These are phyloP conservation scores for Cicer arietinum DNA, from an alignment of 306 rosid species.

Conservation along the genomic window DNA sequence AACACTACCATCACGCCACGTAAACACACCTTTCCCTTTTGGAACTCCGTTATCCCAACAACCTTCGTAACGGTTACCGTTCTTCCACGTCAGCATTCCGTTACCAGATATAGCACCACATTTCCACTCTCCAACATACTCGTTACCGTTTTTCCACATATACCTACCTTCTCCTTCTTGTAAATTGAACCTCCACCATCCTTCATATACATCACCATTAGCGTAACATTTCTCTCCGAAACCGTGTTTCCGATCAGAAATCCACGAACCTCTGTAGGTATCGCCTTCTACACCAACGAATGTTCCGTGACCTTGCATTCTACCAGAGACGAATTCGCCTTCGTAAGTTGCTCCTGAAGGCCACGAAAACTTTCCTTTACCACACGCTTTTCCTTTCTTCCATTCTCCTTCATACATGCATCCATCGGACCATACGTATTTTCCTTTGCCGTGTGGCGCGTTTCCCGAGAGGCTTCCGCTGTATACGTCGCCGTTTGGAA, in stretches of 20 bases:
- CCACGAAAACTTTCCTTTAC: conserved; percentile 57
- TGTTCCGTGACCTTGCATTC: conserved; percentile 52
- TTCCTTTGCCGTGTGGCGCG: conserved; percentile 53
- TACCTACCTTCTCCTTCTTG: conserved; percentile 62
- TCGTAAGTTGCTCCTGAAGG: conserved; percentile 61
- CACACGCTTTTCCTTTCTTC: conserved; percentile 52
- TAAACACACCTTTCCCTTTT: conserved; percentile 51
- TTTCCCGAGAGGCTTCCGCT: conserved; percentile 47
- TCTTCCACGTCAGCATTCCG: conserved; percentile 51
- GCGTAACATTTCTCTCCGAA: conserved; percentile 53
- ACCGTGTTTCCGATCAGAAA: conserved; percentile 52
- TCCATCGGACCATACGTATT: conserved; percentile 60
- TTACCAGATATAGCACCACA: conserved; percentile 50
- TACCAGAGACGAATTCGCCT: conserved; percentile 51
- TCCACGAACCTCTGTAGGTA: conserved; percentile 49
- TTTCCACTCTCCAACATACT: conserved; percentile 59
- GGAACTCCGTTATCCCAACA: conserved; percentile 61
- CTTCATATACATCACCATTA: conserved; percentile 59
- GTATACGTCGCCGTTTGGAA: conserved; percentile 55
- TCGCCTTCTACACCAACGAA: conserved; percentile 53
- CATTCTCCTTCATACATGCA: conserved; percentile 63
- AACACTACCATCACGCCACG: conserved; percentile 51
- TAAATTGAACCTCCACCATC: conserved; percentile 55
- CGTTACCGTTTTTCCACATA: conserved; percentile 59
- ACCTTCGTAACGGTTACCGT: conserved; percentile 56